phyloP scores from a whole-genome alignment of 805 yeast genomes.

The Wickerhamiella domercqiae region DNA sequence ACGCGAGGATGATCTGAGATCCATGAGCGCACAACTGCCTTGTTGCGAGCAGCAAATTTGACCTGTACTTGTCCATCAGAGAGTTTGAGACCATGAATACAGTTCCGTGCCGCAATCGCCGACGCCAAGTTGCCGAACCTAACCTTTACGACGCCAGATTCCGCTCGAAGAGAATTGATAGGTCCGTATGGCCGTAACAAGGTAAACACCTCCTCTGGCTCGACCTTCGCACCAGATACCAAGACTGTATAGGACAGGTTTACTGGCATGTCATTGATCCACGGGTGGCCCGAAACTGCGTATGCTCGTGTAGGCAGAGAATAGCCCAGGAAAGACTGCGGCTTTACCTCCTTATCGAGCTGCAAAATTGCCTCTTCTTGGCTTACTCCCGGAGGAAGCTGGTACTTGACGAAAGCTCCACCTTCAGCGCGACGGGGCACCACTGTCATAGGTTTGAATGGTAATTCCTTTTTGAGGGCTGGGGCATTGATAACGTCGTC shows the following conservation, averaged over 20 bases:
- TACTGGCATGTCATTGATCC: conserved; percentile 87
- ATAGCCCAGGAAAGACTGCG: conserved; percentile 7
- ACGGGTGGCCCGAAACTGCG: conserved; percentile 83
- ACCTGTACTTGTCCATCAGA: conserved; percentile 46
- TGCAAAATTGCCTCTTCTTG: neutral
- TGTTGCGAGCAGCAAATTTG: conserved; percentile 48
- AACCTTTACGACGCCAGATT: conserved; percentile 23
- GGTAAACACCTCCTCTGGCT: conserved; percentile 65
- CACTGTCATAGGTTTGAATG: conserved; percentile 45
- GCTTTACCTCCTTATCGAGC: neutral
- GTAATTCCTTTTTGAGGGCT: conserved; percentile 26
- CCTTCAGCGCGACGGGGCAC: conserved; percentile 73
- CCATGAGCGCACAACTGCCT: conserved; percentile 34
- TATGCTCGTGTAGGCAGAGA: conserved; percentile 26
- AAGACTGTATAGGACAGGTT: conserved; percentile 49
- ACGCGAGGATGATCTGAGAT: conserved; percentile 66
- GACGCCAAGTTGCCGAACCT: conserved; percentile 42
- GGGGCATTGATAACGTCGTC: conserved; percentile 17
- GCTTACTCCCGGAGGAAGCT: conserved; percentile 31
- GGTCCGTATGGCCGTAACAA: conserved; percentile 78
- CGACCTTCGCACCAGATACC: conserved; percentile 34
- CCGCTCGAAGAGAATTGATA: conserved; percentile 48
- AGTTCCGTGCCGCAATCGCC: conserved; percentile 78
- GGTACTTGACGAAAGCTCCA: conserved; percentile 77
- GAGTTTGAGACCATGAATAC: conserved; percentile 43